These are phyloP conservation scores for Solanum dulcamara DNA, from an alignment of 257 asterid genomes.

Conservation along the genomic window DNA sequence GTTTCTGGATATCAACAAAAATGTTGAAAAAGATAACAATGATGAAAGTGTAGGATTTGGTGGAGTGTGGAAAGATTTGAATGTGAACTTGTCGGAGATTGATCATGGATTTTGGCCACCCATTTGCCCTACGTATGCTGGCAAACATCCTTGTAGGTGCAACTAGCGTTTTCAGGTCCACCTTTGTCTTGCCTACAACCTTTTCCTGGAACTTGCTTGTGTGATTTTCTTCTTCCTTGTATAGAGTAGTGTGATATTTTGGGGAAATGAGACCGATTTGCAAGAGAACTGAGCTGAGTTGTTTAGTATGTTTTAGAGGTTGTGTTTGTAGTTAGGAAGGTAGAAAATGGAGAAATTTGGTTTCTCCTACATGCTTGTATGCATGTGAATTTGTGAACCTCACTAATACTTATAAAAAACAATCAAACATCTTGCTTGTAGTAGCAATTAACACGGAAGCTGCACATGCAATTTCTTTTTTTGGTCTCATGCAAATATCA, in stretches of 20 bases:
- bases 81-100: slow-evolving; percentile 7
- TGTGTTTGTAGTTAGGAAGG: background rate
- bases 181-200: slow-evolving; percentile 85
- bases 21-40: background rate
- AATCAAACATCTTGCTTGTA: background rate
- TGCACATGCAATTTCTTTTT: background rate
- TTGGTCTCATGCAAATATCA: background rate
- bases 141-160: slow-evolving; percentile 58
- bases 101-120: slow-evolving; percentile 78
- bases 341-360: background rate
- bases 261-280: background rate
- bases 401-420: background rate
- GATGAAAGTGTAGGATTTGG: background rate
- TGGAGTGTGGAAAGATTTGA: background rate
- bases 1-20: background rate
- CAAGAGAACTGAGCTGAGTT: background rate
- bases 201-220: slow-evolving; percentile 15
- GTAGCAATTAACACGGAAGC: background rate
- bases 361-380: background rate
- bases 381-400: background rate
- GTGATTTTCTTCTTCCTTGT: background rate
- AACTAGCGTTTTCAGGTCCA: slow-evolving; percentile 65
- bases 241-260: background rate
- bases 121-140: slow-evolving; percentile 91
- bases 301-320: background rate